Conservation (phyloP, 768 basidiomycete species). For the Leccinellum albellum region DNA sequence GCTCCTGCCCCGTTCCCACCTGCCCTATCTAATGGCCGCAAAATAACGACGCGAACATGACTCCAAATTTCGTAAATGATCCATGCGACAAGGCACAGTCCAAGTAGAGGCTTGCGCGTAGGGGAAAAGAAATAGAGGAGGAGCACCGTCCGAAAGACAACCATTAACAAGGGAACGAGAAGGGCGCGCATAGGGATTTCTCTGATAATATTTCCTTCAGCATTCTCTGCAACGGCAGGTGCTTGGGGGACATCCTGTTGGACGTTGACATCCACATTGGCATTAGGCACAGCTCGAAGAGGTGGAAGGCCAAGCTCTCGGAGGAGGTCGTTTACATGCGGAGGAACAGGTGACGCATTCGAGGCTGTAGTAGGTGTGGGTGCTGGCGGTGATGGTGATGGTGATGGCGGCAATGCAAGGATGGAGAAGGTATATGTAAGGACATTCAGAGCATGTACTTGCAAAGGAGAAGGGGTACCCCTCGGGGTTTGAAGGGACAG, state of each 20-base stretch:
- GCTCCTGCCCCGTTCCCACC: slow-evolving; percentile 18
- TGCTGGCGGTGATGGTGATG: slow-evolving; percentile 37
- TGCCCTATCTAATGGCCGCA: slow-evolving; percentile 37
- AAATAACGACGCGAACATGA: slow-evolving; percentile 49
- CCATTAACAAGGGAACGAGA: slow-evolving; percentile 61
- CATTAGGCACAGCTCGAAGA: slow-evolving; percentile 37
- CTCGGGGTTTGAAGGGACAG: slow-evolving; percentile 47
- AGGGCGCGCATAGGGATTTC: slow-evolving; percentile 66
- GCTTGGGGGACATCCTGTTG: slow-evolving; percentile 18
- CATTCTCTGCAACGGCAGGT: slow-evolving; percentile 16
- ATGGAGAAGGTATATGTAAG: slow-evolving; percentile 46
- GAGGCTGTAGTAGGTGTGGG: slow-evolving; percentile 26
- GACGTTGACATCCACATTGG: slow-evolving; percentile 15
- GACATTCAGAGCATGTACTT: slow-evolving; percentile 49
- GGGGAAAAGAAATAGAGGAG: slow-evolving; percentile 78
- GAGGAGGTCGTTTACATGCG: slow-evolving; percentile 56
- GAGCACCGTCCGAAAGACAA: slow-evolving; percentile 63
- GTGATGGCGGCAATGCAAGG: slow-evolving; percentile 50
- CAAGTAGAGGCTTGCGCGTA: slow-evolving; percentile 66
- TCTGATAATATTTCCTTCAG: slow-evolving; percentile 38
- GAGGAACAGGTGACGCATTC: slow-evolving; percentile 33
- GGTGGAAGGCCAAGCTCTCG: slow-evolving; percentile 62
- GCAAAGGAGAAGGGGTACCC: slow-evolving; percentile 51
- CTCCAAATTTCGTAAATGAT: slow-evolving; percentile 75
- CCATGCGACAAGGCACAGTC: slow-evolving; percentile 62